Evolutionary conservation across 2,329 filamentous ascomycete genomes (phyloP).

Genomic region (Balansia obtecta): DNA sequence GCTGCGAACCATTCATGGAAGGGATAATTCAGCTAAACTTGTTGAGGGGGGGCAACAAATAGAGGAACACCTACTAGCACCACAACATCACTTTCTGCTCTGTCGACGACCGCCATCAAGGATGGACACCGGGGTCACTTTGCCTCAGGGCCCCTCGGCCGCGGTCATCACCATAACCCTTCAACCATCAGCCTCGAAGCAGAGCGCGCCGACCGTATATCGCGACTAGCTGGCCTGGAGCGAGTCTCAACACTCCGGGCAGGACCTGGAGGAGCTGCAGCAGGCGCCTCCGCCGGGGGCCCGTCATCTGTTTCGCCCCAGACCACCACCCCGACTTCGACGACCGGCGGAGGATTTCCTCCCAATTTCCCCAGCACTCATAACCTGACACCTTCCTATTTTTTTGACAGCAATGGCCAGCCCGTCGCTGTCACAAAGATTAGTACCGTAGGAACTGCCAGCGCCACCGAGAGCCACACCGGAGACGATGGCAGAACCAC

Average conservation of each 20-base stretch:
- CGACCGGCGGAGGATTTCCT: slow-evolving; percentile 25
- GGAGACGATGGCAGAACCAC: slow-evolving; percentile 42
- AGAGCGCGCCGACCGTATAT: slow-evolving; percentile 89
- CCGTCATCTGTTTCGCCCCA: slow-evolving; percentile 32
- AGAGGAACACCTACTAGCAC: slow-evolving; percentile 79
- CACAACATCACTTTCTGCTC: slow-evolving; percentile 79
- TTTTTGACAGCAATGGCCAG: slow-evolving; percentile 69
- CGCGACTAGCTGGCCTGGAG: slow-evolving; percentile 83
- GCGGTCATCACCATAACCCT: slow-evolving; percentile 45
- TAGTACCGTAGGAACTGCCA: slow-evolving; percentile 84
- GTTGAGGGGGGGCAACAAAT: not conserved
- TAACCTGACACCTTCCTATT: slow-evolving; percentile 55
- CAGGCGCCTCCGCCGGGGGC: slow-evolving; percentile 9
- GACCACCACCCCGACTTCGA: slow-evolving; percentile 39
- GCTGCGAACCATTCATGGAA: not conserved
- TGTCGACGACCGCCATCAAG: slow-evolving; percentile 92
- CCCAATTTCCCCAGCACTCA: slow-evolving; percentile 24
- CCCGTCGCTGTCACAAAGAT: slow-evolving; percentile 59
- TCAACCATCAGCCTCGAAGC: slow-evolving; percentile 68
- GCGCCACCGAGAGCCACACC: slow-evolving; percentile 64
- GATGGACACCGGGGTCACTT: slow-evolving; percentile 83
- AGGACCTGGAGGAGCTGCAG: slow-evolving; percentile 23
- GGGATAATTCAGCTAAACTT: slow-evolving; percentile 1
- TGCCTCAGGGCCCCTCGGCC: slow-evolving; percentile 37
- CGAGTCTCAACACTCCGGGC: slow-evolving; percentile 67